phyloP scores from a whole-genome alignment of 805 yeast species.

The Pichia kluyveri region DNA sequence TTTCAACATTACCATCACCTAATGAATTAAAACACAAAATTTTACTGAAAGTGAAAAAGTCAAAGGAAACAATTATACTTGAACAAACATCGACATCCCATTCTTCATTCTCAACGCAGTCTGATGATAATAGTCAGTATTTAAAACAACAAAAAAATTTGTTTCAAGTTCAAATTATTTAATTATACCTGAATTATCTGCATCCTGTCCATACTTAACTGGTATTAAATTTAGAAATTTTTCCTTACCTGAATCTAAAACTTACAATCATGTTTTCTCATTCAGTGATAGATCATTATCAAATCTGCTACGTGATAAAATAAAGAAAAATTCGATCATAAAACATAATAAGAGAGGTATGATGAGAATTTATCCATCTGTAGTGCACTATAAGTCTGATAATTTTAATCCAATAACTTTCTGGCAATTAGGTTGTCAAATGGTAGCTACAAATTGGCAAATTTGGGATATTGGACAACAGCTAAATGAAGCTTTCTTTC shows the following conservation, averaged over 20 bases:
- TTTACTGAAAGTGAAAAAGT: conserved; percentile 69
- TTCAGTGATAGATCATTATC: conserved; percentile 66
- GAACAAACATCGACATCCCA: conserved; percentile 7
- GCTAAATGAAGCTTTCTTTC: conserved; percentile 73
- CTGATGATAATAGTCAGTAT: not conserved
- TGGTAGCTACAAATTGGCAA: conserved; percentile 98
- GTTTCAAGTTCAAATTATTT: conserved; percentile 16
- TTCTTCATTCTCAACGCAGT: conserved; percentile 27
- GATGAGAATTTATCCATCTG: conserved; percentile 85
- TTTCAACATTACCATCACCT: conserved; percentile 57
- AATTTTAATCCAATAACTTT: conserved; percentile 72
- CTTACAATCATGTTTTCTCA: conserved; percentile 76
- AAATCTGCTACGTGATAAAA: conserved; percentile 53
- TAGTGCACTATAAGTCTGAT: conserved; percentile 62
- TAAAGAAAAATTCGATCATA: conserved; percentile 44
- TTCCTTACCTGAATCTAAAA: conserved; percentile 77
- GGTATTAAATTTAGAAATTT: conserved; percentile 77
- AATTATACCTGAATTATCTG: conserved; percentile 38
- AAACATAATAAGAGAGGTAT: conserved; percentile 71
- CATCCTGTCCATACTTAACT: conserved; percentile 60
- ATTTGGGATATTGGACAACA: conserved; percentile 85
- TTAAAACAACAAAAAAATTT: conserved; percentile 14
- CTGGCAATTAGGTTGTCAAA: conserved; percentile 84
- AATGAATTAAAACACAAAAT: conserved; percentile 58
- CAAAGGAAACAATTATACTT: conserved; percentile 11